Percentiles rank a stretch among this genome's conserved stretches.
phyloP scores from a whole-genome alignment of 164 flowering plant genomes.

The Sextonia rubra region DNA sequence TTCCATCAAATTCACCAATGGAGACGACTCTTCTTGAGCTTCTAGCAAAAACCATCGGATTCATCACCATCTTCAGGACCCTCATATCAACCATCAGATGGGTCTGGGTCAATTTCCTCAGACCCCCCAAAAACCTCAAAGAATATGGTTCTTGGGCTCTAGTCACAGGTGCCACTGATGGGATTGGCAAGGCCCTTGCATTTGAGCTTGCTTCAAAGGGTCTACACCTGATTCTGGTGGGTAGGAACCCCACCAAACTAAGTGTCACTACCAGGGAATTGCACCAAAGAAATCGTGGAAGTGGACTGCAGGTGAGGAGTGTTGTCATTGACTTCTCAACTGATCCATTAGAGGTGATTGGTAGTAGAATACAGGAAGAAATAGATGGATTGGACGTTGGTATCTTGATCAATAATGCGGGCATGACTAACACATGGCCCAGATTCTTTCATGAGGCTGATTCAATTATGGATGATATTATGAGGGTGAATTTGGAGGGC shows the following conservation, averaged over 20 bases:
- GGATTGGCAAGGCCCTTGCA: slow-evolving; percentile 76
- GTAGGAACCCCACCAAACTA: slow-evolving; percentile 55
- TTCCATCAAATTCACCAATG: too few relatives aligned
- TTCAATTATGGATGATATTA: slow-evolving; percentile 25
- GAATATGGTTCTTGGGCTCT: slow-evolving; percentile 86
- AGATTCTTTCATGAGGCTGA: slow-evolving; percentile 53
- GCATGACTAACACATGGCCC: slow-evolving; percentile 45
- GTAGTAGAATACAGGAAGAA: slow-evolving; percentile 32
- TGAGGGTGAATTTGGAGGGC: slow-evolving; percentile 45
- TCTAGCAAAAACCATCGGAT: slow-evolving; percentile 26
- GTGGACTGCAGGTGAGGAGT: slow-evolving; percentile 38
- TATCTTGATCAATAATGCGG: slow-evolving; percentile 65
- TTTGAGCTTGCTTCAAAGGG: slow-evolving; percentile 66
- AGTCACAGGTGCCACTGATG: slow-evolving; percentile 80
- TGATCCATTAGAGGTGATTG: slow-evolving; percentile 46
- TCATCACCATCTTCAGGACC: slow-evolving; percentile 25
- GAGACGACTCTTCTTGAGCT: too few relatives aligned
- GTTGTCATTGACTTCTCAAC: slow-evolving; percentile 64
- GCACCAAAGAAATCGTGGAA: slow-evolving; percentile 21
- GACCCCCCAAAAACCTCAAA: slow-evolving; percentile 65
- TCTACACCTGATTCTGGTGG: slow-evolving; percentile 67
- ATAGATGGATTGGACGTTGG: slow-evolving; percentile 68
- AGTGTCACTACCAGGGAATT: slow-evolving; percentile 41
- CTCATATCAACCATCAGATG: slow-evolving; percentile 35
- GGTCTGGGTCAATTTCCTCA: slow-evolving; percentile 57